phyloP scores from a whole-genome alignment of 352 stramenopile species.

The Plasmopara viticola region DNA sequence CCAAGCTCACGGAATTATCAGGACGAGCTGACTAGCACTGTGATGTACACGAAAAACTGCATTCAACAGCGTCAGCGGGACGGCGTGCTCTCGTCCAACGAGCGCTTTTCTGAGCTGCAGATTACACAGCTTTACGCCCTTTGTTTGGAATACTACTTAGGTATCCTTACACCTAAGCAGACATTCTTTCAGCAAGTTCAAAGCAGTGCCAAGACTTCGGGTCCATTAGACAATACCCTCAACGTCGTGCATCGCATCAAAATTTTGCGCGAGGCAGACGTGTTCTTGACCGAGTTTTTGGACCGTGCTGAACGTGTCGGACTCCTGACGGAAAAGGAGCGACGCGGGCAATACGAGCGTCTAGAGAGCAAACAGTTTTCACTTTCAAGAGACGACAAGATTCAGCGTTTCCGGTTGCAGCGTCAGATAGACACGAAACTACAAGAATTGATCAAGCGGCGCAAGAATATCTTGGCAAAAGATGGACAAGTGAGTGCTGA shows the following conservation, averaged over 20 bases:
- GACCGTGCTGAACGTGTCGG: constrained; percentile 57
- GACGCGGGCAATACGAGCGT: constrained; percentile 69
- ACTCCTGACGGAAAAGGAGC: constrained; percentile 61
- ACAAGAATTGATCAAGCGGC: constrained; percentile 40
- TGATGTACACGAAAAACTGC: constrained; percentile 29
- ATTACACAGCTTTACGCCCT: constrained; percentile 79
- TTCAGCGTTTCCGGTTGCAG: constrained; percentile 75
- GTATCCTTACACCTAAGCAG: constrained; percentile 68
- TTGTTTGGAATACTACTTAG: constrained; percentile 76
- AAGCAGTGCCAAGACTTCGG: constrained; percentile 6
- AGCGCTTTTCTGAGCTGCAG: constrained; percentile 74
- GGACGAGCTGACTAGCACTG: constrained; percentile 12
- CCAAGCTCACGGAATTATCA: constrained; percentile 21
- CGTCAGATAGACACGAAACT: constrained; percentile 72
- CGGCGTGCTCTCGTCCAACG: constrained; percentile 61
- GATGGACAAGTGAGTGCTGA: constrained; percentile 12
- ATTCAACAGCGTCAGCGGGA: constrained; percentile 55
- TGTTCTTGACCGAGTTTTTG: constrained; percentile 74
- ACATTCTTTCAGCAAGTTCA: constrained; percentile 50
- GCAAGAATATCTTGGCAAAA: constrained; percentile 18
- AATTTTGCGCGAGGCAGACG: constrained; percentile 62
- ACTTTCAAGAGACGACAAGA: constrained; percentile 71
- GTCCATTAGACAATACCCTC: constrained; percentile 40
- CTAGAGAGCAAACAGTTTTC: constrained; percentile 61
- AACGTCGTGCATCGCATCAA: constrained; percentile 62